Percentiles rank a stretch among this genome's conserved stretches.
Evolutionary conservation across 2,329 filamentous ascomycete species (phyloP).

Genomic region (Ophiostoma ips): DNA sequence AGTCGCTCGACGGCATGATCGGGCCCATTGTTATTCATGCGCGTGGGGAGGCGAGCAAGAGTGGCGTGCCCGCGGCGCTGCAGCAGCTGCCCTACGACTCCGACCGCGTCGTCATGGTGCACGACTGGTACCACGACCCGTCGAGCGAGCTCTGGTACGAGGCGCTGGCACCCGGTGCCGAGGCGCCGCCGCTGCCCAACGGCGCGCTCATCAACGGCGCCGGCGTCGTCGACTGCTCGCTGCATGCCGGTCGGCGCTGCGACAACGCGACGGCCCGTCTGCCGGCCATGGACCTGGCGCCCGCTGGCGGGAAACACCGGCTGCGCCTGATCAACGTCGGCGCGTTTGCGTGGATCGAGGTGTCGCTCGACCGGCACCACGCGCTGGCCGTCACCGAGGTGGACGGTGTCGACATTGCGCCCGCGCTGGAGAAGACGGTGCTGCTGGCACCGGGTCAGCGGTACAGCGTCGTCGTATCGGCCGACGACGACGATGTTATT

Average conservation of each 20-base stretch:
- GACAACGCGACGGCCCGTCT: constrained; percentile 25
- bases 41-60: constrained; percentile 31
- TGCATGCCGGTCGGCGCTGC: constrained; percentile 27
- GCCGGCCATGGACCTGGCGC: constrained; percentile 32
- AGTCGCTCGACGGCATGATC: constrained; percentile 54
- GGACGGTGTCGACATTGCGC: constrained; percentile 53
- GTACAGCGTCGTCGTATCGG: constrained; percentile 51
- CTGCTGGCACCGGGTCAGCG: constrained; percentile 58
- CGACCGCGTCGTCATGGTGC: constrained; percentile 50
- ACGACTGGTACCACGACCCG: constrained; percentile 55
- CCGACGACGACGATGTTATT: constrained; percentile 37
- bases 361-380: constrained; percentile 54
- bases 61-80: constrained; percentile 13
- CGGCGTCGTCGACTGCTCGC: constrained; percentile 27
- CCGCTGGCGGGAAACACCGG: constrained; percentile 45
- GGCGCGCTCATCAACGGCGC: constrained; percentile 57
- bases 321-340: constrained; percentile 57
- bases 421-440: constrained; percentile 42
- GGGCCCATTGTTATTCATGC: constrained; percentile 47
- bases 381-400: constrained; percentile 46
- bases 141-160: constrained; percentile 36
- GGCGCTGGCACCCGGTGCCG: constrained; percentile 39
- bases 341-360: constrained; percentile 57
- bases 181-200: constrained; percentile 49
- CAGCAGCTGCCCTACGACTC: constrained; percentile 43